These are phyloP conservation scores for Pseudomicrostroma phylloplanum DNA, from an alignment of 1,284 basidiomycete species.

Conservation along the genomic window DNA sequence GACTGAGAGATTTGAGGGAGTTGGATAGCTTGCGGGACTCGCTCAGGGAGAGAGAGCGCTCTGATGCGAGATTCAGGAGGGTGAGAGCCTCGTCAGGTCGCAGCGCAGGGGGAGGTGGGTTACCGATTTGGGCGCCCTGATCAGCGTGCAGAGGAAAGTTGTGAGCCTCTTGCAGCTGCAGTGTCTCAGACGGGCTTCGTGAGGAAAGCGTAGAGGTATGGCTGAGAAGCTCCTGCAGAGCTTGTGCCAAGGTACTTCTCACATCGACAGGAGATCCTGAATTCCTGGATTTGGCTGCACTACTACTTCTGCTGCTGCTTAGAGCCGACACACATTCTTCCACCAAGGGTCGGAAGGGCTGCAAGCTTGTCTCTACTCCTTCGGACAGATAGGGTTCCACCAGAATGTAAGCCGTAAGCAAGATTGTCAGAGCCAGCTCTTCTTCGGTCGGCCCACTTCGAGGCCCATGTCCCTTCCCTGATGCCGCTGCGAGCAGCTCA, in stretches of 20 bases:
- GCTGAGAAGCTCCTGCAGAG: background rate
- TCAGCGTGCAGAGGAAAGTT: background rate
- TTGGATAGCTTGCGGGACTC: slow-evolving; percentile 1
- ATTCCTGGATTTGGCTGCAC: background rate
- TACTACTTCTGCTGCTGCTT: background rate
- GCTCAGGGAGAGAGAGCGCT: background rate
- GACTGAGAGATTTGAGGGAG: background rate
- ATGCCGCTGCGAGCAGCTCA: no score
- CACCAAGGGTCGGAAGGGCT: background rate
- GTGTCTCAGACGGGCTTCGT: background rate
- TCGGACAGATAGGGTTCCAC: background rate
- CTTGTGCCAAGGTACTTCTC: background rate
- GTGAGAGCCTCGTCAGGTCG: background rate
- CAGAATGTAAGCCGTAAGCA: background rate
- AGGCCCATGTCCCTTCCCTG: no score
- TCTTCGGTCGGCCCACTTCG: no score
- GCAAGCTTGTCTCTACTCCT: background rate
- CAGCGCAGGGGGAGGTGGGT: background rate
- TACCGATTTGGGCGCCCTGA: background rate
- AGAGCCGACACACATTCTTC: background rate
- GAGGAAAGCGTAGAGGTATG: background rate
- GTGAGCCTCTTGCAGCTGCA: background rate
- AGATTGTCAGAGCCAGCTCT: background rate
- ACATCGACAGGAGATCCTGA: no score
- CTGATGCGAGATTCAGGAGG: background rate